Evolutionary conservation across 2,329 filamentous ascomycete species (phyloP), one percentile per base, ranked within the genome.

Genomic region (Amauroascus verrucosus): DNA sequence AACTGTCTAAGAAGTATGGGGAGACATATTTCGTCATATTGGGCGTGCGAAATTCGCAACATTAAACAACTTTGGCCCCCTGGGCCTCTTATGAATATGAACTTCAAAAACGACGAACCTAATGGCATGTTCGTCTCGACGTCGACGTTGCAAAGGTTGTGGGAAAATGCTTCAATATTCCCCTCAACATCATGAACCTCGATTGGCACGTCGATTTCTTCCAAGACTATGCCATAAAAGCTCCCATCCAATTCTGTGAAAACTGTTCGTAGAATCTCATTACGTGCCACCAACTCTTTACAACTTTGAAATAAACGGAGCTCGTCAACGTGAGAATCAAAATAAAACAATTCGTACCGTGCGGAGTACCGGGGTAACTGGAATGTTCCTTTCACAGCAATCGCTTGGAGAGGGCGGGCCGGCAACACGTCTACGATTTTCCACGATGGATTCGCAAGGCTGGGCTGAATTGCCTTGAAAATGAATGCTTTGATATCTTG

Each of bases 1-100:
- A 83, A 72, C 61, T 82, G 77, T 14, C 71, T 71, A 38, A 82
- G 73, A 11, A 82, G 68, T 41, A 73, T 63, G 0, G 78, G 78
- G 3, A 83, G 73, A 58, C 77, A 82, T 41, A 83, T 80, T 59
- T 80, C 80, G 57, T 83, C 80, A 63, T 83, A 83, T 58, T 83
- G 80, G 0, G 80, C 75, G 62, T 83, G 80, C 0, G 80, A 82
- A 54, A 83, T 75, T 56, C 80, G 76, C 66, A 81, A 73, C 47
- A 75, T 63, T n/a, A 83, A 72, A 26, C 66, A 67, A 2, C 63
- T 63, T 5, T 63, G 56, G 7, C 62, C 60, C 14, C 58, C 49
- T 7, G 48, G 56, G 26, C 63, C 62, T 45, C 67, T 63, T 28
- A 78, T 63, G 45, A 74, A 72, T 60, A 77, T 70, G 71, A 76